Evolutionary conservation across 2,329 filamentous ascomycete species (phyloP).

Genomic region (Fusarium sulawesiense): DNA sequence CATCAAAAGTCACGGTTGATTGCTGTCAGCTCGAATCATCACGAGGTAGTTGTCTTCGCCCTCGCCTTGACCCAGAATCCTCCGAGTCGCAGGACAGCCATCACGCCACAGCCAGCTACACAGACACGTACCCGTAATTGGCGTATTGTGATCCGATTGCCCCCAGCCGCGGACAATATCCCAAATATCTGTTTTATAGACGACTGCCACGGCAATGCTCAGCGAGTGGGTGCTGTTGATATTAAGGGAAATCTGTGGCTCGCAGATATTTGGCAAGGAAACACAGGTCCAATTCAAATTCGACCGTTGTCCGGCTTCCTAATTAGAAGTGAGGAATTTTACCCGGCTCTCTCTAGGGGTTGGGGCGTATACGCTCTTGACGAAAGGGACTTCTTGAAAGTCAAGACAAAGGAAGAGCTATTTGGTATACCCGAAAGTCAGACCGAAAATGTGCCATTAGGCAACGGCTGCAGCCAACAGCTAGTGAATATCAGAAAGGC

Average conservation of each 20-base stretch:
- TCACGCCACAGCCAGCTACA: background rate
- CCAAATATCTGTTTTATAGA: constrained; percentile 65
- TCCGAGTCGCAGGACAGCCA: constrained; percentile 3
- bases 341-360: constrained; percentile 50
- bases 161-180: constrained; percentile 57
- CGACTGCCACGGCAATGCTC: constrained; percentile 59
- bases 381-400: constrained; percentile 56
- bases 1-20: constrained; percentile 86
- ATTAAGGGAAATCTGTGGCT: constrained; percentile 62
- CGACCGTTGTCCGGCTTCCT: constrained; percentile 32
- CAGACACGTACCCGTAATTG: constrained; percentile 58
- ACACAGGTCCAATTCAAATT: constrained; percentile 46
- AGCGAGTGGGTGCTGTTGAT: constrained; percentile 63
- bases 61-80: constrained; percentile 52
- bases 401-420: constrained; percentile 50
- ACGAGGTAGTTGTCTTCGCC: constrained; percentile 65
- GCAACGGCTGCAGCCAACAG: constrained; percentile 26
- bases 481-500: constrained; percentile 46
- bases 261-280: constrained; percentile 62
- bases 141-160: constrained; percentile 61
- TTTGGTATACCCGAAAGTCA: constrained; percentile 45
- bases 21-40: constrained; percentile 83
- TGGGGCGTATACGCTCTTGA: constrained; percentile 64
- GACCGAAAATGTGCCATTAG: constrained; percentile 34
- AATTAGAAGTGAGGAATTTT: constrained; percentile 49